Conservation (phyloP, 768 basidiomycete species). For the Lentinula edodes region DNA sequence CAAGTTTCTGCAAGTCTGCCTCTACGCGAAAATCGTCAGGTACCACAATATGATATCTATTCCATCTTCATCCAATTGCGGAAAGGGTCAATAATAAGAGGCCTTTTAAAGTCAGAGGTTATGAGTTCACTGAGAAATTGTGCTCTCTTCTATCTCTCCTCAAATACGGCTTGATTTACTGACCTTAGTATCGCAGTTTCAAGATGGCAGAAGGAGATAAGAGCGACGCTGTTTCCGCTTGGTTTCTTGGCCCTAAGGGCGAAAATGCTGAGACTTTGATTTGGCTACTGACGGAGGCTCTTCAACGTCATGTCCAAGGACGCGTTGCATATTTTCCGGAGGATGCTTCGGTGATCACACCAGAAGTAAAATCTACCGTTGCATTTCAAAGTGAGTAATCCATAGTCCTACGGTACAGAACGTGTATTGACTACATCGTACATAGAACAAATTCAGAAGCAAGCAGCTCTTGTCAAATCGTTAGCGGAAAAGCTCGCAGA, state of each 20-base stretch:
- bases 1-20: neutral
- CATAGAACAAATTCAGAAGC: neutral
- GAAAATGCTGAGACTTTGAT: neutral
- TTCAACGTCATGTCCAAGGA: neutral
- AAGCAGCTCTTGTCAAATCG: neutral
- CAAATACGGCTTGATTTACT: neutral
- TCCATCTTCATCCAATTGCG: neutral
- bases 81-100: neutral
- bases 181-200: neutral
- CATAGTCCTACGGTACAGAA: neutral
- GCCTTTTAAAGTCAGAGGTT: neutral
- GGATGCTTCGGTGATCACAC: neutral
- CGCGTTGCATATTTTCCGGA: neutral
- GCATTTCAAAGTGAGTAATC: neutral
- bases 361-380: neutral
- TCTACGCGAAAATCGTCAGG: neutral
- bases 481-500: neutral
- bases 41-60: neutral
- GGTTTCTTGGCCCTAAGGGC: conserved; percentile 2
- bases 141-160: neutral
- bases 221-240: neutral
- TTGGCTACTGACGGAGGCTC: neutral
- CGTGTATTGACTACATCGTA: no score
- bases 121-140: neutral
- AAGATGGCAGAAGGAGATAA: neutral